Percentiles rank a stretch among this genome's conserved stretches.
Evolutionary conservation across 192 early-diverging fungal species (phyloP).

Genomic region (Linderina pennispora): DNA sequence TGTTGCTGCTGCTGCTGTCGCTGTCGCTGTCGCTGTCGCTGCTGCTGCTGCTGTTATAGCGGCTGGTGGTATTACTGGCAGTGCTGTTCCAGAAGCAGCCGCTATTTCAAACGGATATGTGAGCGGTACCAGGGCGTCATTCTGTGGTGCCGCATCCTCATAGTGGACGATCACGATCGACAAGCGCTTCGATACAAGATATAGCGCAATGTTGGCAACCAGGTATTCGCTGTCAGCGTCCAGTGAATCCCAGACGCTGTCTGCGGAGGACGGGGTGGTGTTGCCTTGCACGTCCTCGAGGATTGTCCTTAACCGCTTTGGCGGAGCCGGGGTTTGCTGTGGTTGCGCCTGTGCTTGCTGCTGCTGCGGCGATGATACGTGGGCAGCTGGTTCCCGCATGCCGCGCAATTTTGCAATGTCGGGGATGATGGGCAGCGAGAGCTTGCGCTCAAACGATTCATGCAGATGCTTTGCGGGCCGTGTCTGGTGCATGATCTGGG

Average conservation of each 20-base stretch:
- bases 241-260: background rate
- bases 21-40: slow-evolving; percentile 2
- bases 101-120: no score
- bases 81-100: no score
- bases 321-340: slow-evolving; percentile 21
- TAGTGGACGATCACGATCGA: slow-evolving; percentile 44
- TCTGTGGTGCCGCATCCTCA: no score
- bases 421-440: slow-evolving; percentile 41
- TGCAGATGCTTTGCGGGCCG: slow-evolving; percentile 20
- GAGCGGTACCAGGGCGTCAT: no score
- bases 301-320: slow-evolving; percentile 43
- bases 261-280: slow-evolving; percentile 1
- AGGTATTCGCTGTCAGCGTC: slow-evolving; percentile 21
- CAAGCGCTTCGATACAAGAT: slow-evolving; percentile 37
- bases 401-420: slow-evolving; percentile 33
- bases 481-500: slow-evolving; percentile 32
- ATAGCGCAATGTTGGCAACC: slow-evolving; percentile 43
- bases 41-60: slow-evolving; percentile 6
- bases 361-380: no score
- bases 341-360: slow-evolving; percentile 21
- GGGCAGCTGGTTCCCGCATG: slow-evolving; percentile 20
- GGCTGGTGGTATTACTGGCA: no score
- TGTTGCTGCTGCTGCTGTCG: background rate
- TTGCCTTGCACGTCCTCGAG: slow-evolving; percentile 35
- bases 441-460: slow-evolving; percentile 40